These are phyloP conservation scores for Neurospora discreta DNA, from an alignment of 495 filamentous ascomycete species.

Conservation along the genomic window DNA sequence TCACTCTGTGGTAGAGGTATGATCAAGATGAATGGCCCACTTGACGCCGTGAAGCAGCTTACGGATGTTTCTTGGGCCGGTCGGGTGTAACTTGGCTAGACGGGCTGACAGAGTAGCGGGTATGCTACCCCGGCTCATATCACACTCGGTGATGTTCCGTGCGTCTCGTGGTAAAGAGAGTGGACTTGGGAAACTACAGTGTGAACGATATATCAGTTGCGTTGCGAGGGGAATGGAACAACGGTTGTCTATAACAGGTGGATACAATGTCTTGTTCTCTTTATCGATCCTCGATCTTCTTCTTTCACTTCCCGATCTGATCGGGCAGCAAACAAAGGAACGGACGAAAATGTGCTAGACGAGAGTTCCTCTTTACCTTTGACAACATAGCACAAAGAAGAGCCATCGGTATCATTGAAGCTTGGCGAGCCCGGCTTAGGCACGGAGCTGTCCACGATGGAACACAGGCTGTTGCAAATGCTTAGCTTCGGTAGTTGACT, in stretches of 20 bases:
- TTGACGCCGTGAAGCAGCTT: not conserved
- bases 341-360: not conserved
- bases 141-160: not conserved
- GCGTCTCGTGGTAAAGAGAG: not conserved
- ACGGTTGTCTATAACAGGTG: not conserved
- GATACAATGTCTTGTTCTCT: not conserved
- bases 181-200: not conserved
- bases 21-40: not conserved
- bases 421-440: not conserved
- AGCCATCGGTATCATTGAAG: not conserved
- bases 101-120: not conserved
- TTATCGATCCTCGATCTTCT: not conserved
- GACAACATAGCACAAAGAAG: not conserved
- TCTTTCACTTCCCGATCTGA: not conserved
- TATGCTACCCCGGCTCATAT: not conserved
- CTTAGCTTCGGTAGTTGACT: slow-evolving; percentile 18
- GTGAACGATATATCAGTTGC: not conserved
- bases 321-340: not conserved
- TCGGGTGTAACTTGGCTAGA: not conserved
- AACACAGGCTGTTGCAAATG: slow-evolving; percentile 21
- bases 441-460: slow-evolving; percentile 7
- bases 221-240: not conserved
- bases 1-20: not conserved
- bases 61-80: not conserved
- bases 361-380: not conserved